Conservation (phyloP, 768 basidiomycete genomes). For the Daedalea quercina region DNA sequence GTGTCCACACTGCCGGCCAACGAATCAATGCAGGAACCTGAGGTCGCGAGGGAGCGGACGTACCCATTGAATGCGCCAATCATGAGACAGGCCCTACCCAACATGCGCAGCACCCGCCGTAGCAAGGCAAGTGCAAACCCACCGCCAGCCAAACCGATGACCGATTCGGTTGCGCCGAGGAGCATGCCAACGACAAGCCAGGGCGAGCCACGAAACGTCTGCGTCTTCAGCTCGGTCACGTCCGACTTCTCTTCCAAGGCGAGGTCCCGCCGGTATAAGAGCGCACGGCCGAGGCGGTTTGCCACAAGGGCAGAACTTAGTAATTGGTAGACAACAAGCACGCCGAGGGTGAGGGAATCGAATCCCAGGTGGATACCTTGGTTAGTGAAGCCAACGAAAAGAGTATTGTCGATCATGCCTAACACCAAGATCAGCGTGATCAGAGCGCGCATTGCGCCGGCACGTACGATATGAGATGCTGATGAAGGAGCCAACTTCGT, state of each 20-base stretch:
- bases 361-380: constrained; percentile 46
- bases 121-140: constrained; percentile 47
- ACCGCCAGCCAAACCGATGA: constrained; percentile 52
- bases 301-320: constrained; percentile 52
- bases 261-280: constrained; percentile 45
- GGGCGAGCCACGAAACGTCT: constrained; percentile 49
- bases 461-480: constrained; percentile 48
- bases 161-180: constrained; percentile 58
- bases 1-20: constrained; percentile 38
- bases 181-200: constrained; percentile 61
- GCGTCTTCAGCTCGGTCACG: constrained; percentile 29
- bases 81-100: constrained; percentile 47
- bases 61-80: constrained; percentile 68
- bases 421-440: not conserved
- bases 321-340: constrained; percentile 53
- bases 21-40: not conserved
- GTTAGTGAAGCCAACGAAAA: constrained; percentile 36
- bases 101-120: constrained; percentile 51
- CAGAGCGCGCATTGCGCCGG: not conserved
- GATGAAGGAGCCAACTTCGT: constrained; percentile 60
- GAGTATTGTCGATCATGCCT: not conserved
- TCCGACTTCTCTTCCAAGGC: constrained; percentile 9
- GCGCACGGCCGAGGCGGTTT: constrained; percentile 45
- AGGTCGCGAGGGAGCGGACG: constrained; percentile 15
- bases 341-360: constrained; percentile 50